Percentiles rank a stretch among this genome's conserved stretches.
phyloP scores from a whole-genome alignment of 768 basidiomycete genomes.

The Suillus decipiens region DNA sequence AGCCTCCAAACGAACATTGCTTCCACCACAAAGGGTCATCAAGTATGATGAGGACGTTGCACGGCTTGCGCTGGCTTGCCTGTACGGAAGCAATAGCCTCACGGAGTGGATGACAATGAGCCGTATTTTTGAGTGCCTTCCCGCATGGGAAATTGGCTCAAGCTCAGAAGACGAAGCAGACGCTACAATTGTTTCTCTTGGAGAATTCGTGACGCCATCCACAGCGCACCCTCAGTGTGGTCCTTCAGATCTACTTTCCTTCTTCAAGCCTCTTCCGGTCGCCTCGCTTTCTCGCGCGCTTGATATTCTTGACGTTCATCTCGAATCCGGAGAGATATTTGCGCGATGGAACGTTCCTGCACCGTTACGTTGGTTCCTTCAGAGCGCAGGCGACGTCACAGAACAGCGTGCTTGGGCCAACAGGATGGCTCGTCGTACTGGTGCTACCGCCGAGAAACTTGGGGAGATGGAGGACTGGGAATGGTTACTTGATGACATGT shows the following conservation, averaged over 20 bases:
- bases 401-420: constrained; percentile 88
- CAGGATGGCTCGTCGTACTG: constrained; percentile 75
- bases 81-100: constrained; percentile 79
- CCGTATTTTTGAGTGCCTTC: constrained; percentile 92
- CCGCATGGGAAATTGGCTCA: constrained; percentile 74
- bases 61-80: constrained; percentile 80
- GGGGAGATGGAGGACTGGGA: constrained; percentile 79
- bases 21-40: constrained; percentile 69
- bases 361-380: constrained; percentile 88
- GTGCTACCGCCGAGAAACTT: constrained; percentile 53
- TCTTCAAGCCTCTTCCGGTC: constrained; percentile 79
- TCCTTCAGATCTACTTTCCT: constrained; percentile 72
- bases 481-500: constrained; percentile 87
- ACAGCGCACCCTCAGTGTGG: constrained; percentile 56
- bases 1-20: constrained; percentile 87
- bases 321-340: constrained; percentile 92
- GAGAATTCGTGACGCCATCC: constrained; percentile 75
- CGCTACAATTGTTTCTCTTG: constrained; percentile 79
- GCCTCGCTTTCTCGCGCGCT: constrained; percentile 78
- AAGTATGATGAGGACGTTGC: constrained; percentile 83
- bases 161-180: constrained; percentile 69
- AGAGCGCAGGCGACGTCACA: constrained; percentile 59
- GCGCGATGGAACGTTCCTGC: constrained; percentile 85
- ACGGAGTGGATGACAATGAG: constrained; percentile 86
- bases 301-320: constrained; percentile 91